Evolutionary conservation across 1,284 basidiomycete species (phyloP).

Genomic region (Puccinia coronata): DNA sequence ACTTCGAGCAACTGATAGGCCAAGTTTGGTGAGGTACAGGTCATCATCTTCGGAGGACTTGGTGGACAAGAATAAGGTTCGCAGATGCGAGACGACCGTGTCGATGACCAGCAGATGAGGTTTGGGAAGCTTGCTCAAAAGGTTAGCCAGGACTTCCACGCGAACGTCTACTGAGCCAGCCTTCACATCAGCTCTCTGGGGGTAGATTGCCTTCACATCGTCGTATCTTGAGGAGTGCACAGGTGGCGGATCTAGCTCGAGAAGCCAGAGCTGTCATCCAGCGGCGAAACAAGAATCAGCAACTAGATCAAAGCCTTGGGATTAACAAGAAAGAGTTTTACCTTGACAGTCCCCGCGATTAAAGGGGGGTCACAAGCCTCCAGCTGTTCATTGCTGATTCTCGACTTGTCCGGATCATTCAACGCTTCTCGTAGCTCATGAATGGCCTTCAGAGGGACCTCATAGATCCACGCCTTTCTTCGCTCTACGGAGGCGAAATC

Average conservation of each 20-base stretch:
- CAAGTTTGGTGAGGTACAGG: slow-evolving; percentile 33
- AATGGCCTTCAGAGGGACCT: slow-evolving; percentile 36
- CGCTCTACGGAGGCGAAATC: slow-evolving; percentile 12
- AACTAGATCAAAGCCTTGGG: neutral
- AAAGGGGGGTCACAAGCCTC: slow-evolving; percentile 23
- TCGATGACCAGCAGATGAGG: slow-evolving; percentile 46
- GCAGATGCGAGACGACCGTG: slow-evolving; percentile 28
- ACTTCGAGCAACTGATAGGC: slow-evolving; percentile 38
- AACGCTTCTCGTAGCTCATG: slow-evolving; percentile 34
- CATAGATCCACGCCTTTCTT: slow-evolving; percentile 45
- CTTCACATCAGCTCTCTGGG: slow-evolving; percentile 31
- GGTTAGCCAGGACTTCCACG: slow-evolving; percentile 32
- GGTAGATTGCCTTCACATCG: slow-evolving; percentile 47
- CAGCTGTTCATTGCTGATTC: slow-evolving; percentile 13
- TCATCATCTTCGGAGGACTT: slow-evolving; percentile 35
- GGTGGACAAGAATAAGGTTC: slow-evolving; percentile 10
- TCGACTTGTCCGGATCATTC: slow-evolving; percentile 20
- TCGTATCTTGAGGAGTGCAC: slow-evolving; percentile 39
- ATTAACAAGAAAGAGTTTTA: neutral
- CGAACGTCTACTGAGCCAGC: slow-evolving; percentile 25
- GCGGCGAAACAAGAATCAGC: neutral
- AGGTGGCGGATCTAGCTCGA: slow-evolving; percentile 44
- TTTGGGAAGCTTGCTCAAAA: slow-evolving; percentile 41
- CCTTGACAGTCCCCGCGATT: slow-evolving; percentile 34
- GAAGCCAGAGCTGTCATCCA: slow-evolving; percentile 34